Percentiles rank a stretch among this genome's conserved stretches.
Evolutionary conservation across 2,329 filamentous ascomycete species (phyloP).

Genomic region (Hymenoscyphus repandus): DNA sequence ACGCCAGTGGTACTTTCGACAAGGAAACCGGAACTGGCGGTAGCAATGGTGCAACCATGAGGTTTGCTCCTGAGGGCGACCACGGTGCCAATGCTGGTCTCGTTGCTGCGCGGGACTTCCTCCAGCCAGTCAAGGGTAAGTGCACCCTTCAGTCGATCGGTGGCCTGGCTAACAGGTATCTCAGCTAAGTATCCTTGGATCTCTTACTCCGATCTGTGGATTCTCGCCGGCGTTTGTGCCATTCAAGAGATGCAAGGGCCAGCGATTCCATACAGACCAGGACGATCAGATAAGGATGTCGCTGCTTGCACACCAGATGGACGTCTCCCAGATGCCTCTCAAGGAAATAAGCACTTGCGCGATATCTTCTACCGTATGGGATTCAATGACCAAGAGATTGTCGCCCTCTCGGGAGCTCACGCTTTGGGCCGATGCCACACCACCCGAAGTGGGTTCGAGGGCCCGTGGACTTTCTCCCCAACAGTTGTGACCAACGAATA

Average conservation of each 20-base stretch:
- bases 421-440: conserved; percentile 84
- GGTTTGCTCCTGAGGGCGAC: conserved; percentile 80
- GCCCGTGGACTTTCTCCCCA: conserved; percentile 89
- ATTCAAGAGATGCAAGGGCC: conserved; percentile 96
- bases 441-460: conserved; percentile 80
- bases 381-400: conserved; percentile 95
- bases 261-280: conserved; percentile 79
- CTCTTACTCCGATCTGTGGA: conserved; percentile 95
- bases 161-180: conserved; percentile 14
- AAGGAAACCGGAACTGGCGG: conserved; percentile 83
- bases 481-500: conserved; percentile 93
- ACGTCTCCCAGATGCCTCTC: conserved; percentile 74
- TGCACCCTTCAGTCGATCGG: conserved; percentile 10
- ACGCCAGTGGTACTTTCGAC: conserved; percentile 88
- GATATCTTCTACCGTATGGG: conserved; percentile 96
- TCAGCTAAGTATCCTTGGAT: conserved; percentile 87
- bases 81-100: conserved; percentile 95
- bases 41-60: conserved; percentile 95
- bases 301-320: conserved; percentile 89
- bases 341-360: conserved; percentile 78
- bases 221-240: conserved; percentile 75
- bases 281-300: conserved; percentile 73
- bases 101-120: conserved; percentile 80
- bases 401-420: conserved; percentile 81
- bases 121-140: conserved; percentile 82